Conservation (phyloP, 2,329 filamentous ascomycete genomes). For the Ophiostoma ulmi region DNA sequence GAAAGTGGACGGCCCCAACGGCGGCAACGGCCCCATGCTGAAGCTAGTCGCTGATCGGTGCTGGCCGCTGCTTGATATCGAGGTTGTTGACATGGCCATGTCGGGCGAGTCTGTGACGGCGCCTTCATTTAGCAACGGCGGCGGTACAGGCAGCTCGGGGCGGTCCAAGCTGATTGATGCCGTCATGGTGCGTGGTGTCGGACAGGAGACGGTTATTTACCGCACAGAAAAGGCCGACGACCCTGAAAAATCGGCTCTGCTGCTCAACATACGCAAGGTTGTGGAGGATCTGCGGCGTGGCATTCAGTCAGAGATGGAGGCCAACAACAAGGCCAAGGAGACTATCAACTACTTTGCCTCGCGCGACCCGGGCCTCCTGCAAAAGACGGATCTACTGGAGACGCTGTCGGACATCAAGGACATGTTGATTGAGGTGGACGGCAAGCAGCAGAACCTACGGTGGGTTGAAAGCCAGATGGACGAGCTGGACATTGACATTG, state of each 20-base stretch:
- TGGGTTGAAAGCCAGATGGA: conserved; percentile 96
- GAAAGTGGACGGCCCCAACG: conserved; percentile 61
- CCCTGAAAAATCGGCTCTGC: conserved; percentile 70
- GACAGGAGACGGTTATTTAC: conserved; percentile 90
- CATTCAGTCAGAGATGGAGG: conserved; percentile 79
- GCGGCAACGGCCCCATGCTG: conserved; percentile 50
- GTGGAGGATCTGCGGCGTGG: conserved; percentile 86
- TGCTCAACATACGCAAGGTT: conserved; percentile 87
- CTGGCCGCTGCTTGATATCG: conserved; percentile 88
- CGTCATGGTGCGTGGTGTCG: conserved; percentile 80
- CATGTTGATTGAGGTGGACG: conserved; percentile 91
- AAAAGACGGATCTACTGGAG: conserved; percentile 75
- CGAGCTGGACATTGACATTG: conserved; percentile 92
- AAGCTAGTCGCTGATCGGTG: conserved; percentile 92
- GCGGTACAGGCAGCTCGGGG: conserved; percentile 29
- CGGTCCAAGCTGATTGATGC: conserved; percentile 71
- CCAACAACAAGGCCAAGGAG: conserved; percentile 76
- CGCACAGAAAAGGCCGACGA: conserved; percentile 77
- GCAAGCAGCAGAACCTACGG: conserved; percentile 90
- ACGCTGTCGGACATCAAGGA: conserved; percentile 73
- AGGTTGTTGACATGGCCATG: conserved; percentile 80
- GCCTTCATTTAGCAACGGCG: conserved; percentile 21
- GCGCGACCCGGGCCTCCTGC: conserved; percentile 68
- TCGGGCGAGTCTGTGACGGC: conserved; percentile 50
- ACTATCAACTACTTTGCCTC: conserved; percentile 81